A percentile compares a stretch with the other conserved stretches of the same genome.
Conservation (phyloP, 345 rosid species). For the Citrus reticulata region DNA sequence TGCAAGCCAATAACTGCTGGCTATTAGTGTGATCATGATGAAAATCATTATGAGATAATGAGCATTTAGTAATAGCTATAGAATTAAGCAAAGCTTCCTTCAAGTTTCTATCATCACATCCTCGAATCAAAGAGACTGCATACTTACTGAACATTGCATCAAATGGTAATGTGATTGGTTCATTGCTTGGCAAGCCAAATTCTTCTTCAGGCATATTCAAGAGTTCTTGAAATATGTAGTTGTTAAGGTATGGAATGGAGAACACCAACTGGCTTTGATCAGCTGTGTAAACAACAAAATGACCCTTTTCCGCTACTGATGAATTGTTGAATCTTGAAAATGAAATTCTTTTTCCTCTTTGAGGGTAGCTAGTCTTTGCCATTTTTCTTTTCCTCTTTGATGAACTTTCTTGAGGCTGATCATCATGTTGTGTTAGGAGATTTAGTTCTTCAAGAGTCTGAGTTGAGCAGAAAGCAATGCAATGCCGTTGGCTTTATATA, state of each 20-base stretch:
- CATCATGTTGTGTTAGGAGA: slow-evolving; percentile 17
- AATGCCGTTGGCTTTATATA: background rate
- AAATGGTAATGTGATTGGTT: slow-evolving; percentile 29
- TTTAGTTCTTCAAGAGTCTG: background rate
- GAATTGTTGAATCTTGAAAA: slow-evolving; percentile 8
- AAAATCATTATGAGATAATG: background rate
- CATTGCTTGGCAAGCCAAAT: slow-evolving; percentile 23
- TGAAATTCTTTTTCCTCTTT: slow-evolving; percentile 11
- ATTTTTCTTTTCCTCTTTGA: slow-evolving; percentile 15
- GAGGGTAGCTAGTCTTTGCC: slow-evolving; percentile 19
- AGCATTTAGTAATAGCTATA: slow-evolving; percentile 14
- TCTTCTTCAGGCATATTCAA: slow-evolving; percentile 38
- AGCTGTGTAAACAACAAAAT: slow-evolving; percentile 35
- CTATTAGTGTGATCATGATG: background rate
- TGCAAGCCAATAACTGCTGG: slow-evolving; percentile 12
- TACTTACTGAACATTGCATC: slow-evolving; percentile 25
- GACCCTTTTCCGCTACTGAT: slow-evolving; percentile 21
- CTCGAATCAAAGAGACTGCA: slow-evolving; percentile 14
- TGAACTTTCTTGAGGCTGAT: slow-evolving; percentile 24
- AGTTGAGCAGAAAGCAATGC: background rate
- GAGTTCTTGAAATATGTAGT: slow-evolving; percentile 28
- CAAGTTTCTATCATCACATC: slow-evolving; percentile 3
- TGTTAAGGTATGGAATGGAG: slow-evolving; percentile 18
- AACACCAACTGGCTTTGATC: slow-evolving; percentile 7
- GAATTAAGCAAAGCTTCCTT: slow-evolving; percentile 21